Base-by-base conservation (phyloP, 192 early-diverging fungal species). In the Mycoemilia scoparia region DNA sequence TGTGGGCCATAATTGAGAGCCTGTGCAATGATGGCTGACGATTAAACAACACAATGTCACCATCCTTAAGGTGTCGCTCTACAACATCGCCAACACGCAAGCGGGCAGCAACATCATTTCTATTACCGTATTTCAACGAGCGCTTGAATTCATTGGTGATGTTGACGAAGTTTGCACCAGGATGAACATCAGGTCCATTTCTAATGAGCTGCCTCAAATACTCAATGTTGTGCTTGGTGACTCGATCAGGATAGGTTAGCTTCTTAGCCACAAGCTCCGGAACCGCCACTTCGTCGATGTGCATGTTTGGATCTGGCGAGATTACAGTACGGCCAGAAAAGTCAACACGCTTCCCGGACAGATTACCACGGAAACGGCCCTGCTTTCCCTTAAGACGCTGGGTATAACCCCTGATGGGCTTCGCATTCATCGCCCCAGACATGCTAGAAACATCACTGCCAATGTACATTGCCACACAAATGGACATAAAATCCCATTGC, bases 261-360 rank as follows among this genome's bases (percentile, higher is more conserved):
- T 84, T 71, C 51, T 79, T 89, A 24, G 85, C 82, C 2, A 96
- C 85, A 14, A 78, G 64, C 36, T 78, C 71, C 4, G 95, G 95
- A 0, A 99, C 84, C 7, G 90, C 95, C 1, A 83, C 78, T 50
- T 95, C 82, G 51, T 96, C 92, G 38, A 99, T 99, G 13, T 86
- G 75, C 57, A 96, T 69, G 59, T 96, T 96, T 3, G 95, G 95
- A 48, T 99, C 95, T 5, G 92, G 92, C 4, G 90, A 93, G 58
- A 99, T 99, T 34, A 99, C 95, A 2, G 95, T 99, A 52, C 95
- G 73, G 2, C 84, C 92, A 21, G 90, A 93, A 45, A 95, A 99
- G 57, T 99, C 92, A 4, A 99, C 95, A 54, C 95, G 87, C 70
- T 99, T 99, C 38, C 95, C 95, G 1, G 87, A 90, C 34, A 99